Percentiles rank a stretch among this genome's conserved stretches.
These are phyloP conservation scores for Pogostemon cablin DNA, from an alignment of 257 asterid genomes.

Conservation along the genomic window DNA sequence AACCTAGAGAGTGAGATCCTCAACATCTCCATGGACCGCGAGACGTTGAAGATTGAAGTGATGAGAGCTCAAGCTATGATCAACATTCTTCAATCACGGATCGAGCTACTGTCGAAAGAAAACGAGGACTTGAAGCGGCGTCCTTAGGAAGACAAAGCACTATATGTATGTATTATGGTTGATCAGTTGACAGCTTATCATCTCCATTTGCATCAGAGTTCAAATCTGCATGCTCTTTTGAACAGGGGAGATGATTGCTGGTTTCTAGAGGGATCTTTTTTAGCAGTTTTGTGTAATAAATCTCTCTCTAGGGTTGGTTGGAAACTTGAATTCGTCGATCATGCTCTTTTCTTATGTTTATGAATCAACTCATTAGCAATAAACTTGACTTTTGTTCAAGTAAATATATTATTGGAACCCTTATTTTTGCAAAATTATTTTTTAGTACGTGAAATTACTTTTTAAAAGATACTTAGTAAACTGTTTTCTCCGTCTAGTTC, in stretches of 20 bases:
- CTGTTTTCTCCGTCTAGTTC: too few species aligned
- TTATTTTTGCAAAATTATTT: too few species aligned
- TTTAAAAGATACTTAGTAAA: too few species aligned
- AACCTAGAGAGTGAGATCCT: slow-evolving; percentile 82
- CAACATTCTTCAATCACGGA: slow-evolving; percentile 77
- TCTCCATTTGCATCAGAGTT: slow-evolving; percentile 24
- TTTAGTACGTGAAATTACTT: too few species aligned
- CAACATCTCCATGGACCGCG: slow-evolving; percentile 87
- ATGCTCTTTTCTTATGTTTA: slow-evolving; percentile 28
- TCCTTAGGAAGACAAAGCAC: slow-evolving; percentile 31
- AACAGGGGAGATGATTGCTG: slow-evolving; percentile 45
- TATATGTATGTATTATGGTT: slow-evolving; percentile 29
- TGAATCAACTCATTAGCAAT: slow-evolving; percentile 25
- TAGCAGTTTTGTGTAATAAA: slow-evolving; percentile 35
- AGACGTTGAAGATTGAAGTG: slow-evolving; percentile 87
- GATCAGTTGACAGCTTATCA: not conserved
- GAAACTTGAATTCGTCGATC: slow-evolving; percentile 46
- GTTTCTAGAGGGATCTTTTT: slow-evolving; percentile 35
- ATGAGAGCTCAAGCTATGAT: slow-evolving; percentile 96
- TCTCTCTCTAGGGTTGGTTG: slow-evolving; percentile 28
- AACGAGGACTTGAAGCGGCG: slow-evolving; percentile 57
- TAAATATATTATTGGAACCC: too few species aligned
- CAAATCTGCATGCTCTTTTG: slow-evolving; percentile 31
- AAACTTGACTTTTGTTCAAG: slow-evolving; percentile 27
- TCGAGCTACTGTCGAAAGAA: slow-evolving; percentile 66